Evolutionary conservation across 441 rosid species (phyloP), one percentile per base, ranked within the genome.

Genomic region (Gossypium laxum): DNA sequence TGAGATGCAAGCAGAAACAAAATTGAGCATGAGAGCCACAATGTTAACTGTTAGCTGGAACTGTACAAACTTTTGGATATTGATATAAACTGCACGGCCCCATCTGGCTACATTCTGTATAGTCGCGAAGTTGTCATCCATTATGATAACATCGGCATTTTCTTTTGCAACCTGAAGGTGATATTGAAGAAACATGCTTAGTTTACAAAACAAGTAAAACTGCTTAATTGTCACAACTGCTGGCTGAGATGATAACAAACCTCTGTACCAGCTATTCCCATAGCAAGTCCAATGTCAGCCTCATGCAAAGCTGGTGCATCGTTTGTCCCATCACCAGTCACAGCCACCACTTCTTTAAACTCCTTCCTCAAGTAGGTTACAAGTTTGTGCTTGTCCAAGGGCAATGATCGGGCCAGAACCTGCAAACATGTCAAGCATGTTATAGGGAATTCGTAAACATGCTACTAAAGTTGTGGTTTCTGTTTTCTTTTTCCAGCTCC

Each of bases 261-360:
- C 82, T 84, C 85, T 47, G 85, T 84, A 51, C 87, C 85, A 10
- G 87, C 85, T 19, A 84, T 80, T 32, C 87, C 85, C 87, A 84
- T 84, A 2, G 87, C 85, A 51, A 84, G 84, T 57, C 87, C 87
- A 45, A 84, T 84, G 70, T 84, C 87, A 0, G 85, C 83, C 74
- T 84, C 87, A 26, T 88, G 87, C 83, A 88, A 77, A 18, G 93
- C 93, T 72, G 93, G 93, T 15, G 93, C 91, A 74, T 86, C 87
- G 12, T 84, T 84, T 54, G 87, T 84, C 60, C 87, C 87, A 71
- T 84, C 87, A 48, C 85, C 87, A 38, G 85, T 84, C 71, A 82
- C 87, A 0, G 87, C 85, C 47, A 84, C 85, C 18, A 84, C 85
- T 76, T 82, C 85, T 21, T 54, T 52, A 4, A 80, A 81, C 71